Evolutionary conservation across 2,329 filamentous ascomycete species (phyloP), one percentile per base, ranked within the genome.

Genomic region (Hortaea werneckii): DNA sequence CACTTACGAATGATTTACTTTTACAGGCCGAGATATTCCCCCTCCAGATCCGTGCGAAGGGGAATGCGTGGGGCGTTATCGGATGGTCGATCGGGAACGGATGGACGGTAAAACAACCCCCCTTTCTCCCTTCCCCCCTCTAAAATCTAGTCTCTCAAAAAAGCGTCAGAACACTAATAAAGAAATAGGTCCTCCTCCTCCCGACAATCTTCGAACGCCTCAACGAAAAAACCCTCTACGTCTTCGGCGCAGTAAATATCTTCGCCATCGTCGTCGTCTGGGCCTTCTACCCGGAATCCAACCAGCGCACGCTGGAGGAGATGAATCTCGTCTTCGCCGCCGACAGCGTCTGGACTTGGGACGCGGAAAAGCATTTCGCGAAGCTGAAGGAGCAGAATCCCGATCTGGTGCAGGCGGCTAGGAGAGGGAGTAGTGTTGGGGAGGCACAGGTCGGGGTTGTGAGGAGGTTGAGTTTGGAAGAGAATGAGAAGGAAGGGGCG

Each of bases 71-170:
- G 75, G 83, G 84, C 13, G 83, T 87, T 0, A 76, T 86, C 0
- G 83, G 84, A 0, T 88, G 83, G 84, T 78, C 73, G 10, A 85
- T 87, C 42, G 83, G 84, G 0, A 86, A 86, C 52, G 82, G 82
- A 10, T 84, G 80, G 59, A 55, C 29, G 44, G 32, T 35, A 35
- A 35, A 4, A n/a, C n/a, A n/a, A n/a, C n/a, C n/a, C n/a, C n/a
- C n/a, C n/a, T n/a, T 9, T 35, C n/a, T n/a, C 4, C n/a, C 20
- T 20, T 20, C 20, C n/a, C n/a, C n/a, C n/a, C n/a, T n/a, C n/a
- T n/a, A n/a, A n/a, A n/a, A n/a, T n/a, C n/a, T n/a, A n/a, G n/a
- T n/a, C 32, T 35, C 9, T 9, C 9, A 35, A 35, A n/a, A n/a
- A n/a, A n/a, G n/a, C n/a, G n/a, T 35, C n/a, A 35, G 32, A 9